Conservation (phyloP, 306 rosid genomes). For the Vachellia collinsii region DNA sequence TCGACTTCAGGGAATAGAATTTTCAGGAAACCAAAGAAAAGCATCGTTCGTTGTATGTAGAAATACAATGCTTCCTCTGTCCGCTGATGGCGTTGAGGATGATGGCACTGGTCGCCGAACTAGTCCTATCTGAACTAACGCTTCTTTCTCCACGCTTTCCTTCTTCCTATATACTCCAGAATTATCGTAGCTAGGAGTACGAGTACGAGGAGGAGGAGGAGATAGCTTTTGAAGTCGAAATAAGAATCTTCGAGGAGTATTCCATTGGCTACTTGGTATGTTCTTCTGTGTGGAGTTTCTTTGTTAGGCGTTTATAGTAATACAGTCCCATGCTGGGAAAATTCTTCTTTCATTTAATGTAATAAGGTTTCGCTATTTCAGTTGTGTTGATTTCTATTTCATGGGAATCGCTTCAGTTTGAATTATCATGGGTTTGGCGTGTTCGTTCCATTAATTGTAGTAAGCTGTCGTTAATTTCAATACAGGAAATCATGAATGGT, state of each 20-base stretch:
- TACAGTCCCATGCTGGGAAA: not conserved
- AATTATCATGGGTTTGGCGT: not conserved
- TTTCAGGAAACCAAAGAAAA: not conserved
- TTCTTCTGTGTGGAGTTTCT: not conserved
- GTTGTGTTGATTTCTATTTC: not conserved
- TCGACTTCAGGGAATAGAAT: not conserved
- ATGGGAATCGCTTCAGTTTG: not conserved
- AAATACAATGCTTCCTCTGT: not conserved
- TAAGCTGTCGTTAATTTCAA: not conserved
- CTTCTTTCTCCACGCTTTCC: not conserved
- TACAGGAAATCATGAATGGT: not conserved
- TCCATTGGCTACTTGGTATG: not conserved
- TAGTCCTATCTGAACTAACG: not conserved
- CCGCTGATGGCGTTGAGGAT: not conserved
- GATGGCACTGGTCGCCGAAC: not conserved
- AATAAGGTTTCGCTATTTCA: not conserved
- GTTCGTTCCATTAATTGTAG: not conserved
- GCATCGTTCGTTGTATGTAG: not conserved
- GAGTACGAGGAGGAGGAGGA: not conserved
- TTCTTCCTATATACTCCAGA: not conserved
- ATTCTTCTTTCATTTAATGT: not conserved
- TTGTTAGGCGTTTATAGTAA: not conserved
- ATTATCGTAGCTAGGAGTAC: not conserved
- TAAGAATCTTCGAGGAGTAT: not conserved
- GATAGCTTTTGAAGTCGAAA: not conserved